phyloP scores from a whole-genome alignment of 306 rosid species.

The Vachellia pachyceras region DNA sequence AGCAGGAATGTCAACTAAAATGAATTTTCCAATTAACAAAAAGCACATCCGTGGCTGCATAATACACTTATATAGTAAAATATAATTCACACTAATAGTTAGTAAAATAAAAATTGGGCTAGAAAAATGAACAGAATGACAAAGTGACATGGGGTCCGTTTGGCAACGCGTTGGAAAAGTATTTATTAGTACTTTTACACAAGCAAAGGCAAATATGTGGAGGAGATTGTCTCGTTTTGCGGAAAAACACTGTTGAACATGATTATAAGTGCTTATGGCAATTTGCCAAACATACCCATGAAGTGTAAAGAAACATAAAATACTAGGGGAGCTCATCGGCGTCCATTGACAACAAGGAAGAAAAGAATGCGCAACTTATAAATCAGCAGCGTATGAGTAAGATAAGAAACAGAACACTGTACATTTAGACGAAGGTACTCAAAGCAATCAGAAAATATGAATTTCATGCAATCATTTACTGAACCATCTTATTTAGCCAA shows the following conservation, averaged over 20 bases:
- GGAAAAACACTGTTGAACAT: no score
- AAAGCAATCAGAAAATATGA: not conserved
- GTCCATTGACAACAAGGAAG: not conserved
- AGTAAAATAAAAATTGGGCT: constrained; percentile 4
- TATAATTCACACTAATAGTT: constrained; percentile 7
- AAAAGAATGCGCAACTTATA: constrained; percentile 1
- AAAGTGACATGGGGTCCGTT: no score
- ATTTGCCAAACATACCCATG: no score
- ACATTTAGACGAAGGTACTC: not conserved
- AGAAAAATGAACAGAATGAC: constrained; percentile 28
- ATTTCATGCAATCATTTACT: constrained; percentile 6
- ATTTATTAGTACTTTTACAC: no score
- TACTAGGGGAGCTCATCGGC: not conserved
- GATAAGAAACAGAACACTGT: constrained; percentile 10
- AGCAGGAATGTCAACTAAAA: constrained; percentile 20
- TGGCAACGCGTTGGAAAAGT: no score
- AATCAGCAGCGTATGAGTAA: not conserved
- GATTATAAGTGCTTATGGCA: no score
- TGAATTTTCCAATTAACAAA: constrained; percentile 7
- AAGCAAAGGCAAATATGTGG: no score
- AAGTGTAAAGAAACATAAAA: not conserved
- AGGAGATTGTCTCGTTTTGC: no score
- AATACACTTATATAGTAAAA: constrained; percentile 5
- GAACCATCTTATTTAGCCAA: not conserved
- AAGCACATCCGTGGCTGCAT: not conserved